Conservation (phyloP, 2,329 filamentous ascomycete species). For the Dactylellina parvicollis region DNA sequence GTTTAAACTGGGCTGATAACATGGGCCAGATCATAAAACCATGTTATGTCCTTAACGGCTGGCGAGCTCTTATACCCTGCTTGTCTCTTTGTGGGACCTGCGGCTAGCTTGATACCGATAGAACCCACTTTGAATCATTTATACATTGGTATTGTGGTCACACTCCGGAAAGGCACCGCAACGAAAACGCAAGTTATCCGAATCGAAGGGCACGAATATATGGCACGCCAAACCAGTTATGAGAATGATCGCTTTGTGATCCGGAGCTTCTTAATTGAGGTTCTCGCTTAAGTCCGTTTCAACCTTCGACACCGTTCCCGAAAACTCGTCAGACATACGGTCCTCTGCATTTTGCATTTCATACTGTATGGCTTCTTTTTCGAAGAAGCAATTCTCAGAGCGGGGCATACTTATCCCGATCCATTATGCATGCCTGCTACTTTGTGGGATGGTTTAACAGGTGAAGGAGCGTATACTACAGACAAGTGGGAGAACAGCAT, state of each 20-base stretch:
- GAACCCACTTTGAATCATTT: constrained; percentile 12
- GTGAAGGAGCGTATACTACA: constrained; percentile 25
- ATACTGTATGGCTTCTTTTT: constrained; percentile 29
- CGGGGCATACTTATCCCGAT: constrained; percentile 22
- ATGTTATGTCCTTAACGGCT: constrained; percentile 28
- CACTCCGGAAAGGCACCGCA: constrained; percentile 45
- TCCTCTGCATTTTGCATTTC: constrained; percentile 39
- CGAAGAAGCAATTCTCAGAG: constrained; percentile 38
- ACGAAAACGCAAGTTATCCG: constrained; percentile 3
- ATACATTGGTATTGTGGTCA: constrained; percentile 44
- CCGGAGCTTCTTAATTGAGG: constrained; percentile 8
- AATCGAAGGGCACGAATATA: constrained; percentile 32
- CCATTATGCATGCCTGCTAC: background rate
- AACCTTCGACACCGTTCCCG: constrained; percentile 32
- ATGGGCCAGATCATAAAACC: constrained; percentile 31
- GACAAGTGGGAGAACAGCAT: constrained; percentile 10
- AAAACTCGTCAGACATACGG: constrained; percentile 32
- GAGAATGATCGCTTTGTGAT: constrained; percentile 39
- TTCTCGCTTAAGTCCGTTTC: constrained; percentile 30
- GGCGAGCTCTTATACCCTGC: constrained; percentile 51
- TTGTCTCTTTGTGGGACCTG: constrained; percentile 20
- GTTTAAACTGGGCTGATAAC: constrained; percentile 4
- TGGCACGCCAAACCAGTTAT: constrained; percentile 10
- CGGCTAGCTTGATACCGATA: constrained; percentile 42
- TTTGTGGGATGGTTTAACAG: constrained; percentile 13